Percentiles rank a stretch among this genome's conserved stretches.
Evolutionary conservation across 768 basidiomycete species (phyloP).

Genomic region (Mycena epipterygia): DNA sequence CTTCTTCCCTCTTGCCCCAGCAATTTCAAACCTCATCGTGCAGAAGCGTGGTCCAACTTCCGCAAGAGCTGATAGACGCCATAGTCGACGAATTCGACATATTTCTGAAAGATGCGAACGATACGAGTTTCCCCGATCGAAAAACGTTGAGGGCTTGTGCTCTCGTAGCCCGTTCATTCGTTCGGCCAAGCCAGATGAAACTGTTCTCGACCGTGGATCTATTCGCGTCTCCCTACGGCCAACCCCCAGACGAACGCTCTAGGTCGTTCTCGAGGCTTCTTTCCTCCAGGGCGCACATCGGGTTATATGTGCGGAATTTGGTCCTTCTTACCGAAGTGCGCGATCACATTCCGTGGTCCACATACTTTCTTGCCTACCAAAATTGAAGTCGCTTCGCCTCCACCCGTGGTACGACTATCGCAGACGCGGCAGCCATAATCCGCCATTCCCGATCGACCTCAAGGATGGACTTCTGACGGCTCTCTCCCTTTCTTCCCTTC

Average conservation of each 20-base stretch:
- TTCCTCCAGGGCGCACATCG: not conserved
- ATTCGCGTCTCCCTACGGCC: too few relatives aligned
- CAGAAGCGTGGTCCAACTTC: not conserved
- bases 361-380: not conserved
- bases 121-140: too few relatives aligned
- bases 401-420: not conserved
- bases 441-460: not conserved
- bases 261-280: conserved; percentile 7
- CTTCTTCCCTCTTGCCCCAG: too few relatives aligned
- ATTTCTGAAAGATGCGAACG: not conserved
- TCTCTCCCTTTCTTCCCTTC: not conserved
- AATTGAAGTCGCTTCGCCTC: not conserved
- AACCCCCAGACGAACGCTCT: too few relatives aligned
- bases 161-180: not conserved
- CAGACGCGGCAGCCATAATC: too few relatives aligned
- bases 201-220: not conserved
- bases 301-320: not conserved
- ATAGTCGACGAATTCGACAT: conserved; percentile 8
- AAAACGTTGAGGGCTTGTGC: not conserved
- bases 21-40: too few relatives aligned
- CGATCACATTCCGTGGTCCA: not conserved
- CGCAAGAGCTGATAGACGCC: conserved; percentile 21
- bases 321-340: not conserved
- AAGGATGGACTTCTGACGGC: not conserved
- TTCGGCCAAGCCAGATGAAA: conserved; percentile 8